Evolutionary conservation across 768 basidiomycete species (phyloP).

Genomic region (Termitomyces sp.): DNA sequence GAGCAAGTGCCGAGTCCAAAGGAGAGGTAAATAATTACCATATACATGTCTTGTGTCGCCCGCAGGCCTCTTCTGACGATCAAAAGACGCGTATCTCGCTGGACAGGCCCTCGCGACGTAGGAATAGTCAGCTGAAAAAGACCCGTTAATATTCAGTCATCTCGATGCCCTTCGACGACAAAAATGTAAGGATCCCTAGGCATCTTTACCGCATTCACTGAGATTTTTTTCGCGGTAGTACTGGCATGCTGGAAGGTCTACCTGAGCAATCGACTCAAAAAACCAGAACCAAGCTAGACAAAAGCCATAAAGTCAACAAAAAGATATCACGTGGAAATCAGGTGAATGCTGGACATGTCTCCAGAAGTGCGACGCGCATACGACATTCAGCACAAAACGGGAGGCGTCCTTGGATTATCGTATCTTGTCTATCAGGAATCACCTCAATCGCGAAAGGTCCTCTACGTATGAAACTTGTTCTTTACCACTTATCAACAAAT

Average conservation of each 20-base stretch:
- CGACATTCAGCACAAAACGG: no score
- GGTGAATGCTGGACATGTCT: no score
- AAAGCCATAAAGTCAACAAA: background rate
- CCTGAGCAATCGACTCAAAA: background rate
- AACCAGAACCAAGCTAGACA: background rate
- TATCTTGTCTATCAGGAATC: no score
- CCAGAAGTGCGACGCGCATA: no score
- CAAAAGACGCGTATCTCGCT: constrained; percentile 65
- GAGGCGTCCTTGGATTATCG: no score
- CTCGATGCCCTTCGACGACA: constrained; percentile 45
- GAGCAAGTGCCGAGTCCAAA: background rate
- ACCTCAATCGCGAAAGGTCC: no score
- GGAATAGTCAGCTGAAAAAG: constrained; percentile 37
- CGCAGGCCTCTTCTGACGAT: constrained; percentile 67
- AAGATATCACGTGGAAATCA: background rate
- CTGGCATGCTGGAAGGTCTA: constrained; percentile 16
- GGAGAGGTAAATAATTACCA: constrained; percentile 51
- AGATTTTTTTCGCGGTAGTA: constrained; percentile 18
- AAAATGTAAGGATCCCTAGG: constrained; percentile 51
- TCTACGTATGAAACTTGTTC: no score
- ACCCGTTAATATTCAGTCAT: constrained; percentile 41
- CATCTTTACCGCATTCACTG: constrained; percentile 24
- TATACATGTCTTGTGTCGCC: constrained; percentile 67
- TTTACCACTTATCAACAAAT: no score
- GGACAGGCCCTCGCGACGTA: constrained; percentile 69